These are phyloP conservation scores for Magnolia sinica DNA, from an alignment of 164 flowering plant species.

Conservation along the genomic window DNA sequence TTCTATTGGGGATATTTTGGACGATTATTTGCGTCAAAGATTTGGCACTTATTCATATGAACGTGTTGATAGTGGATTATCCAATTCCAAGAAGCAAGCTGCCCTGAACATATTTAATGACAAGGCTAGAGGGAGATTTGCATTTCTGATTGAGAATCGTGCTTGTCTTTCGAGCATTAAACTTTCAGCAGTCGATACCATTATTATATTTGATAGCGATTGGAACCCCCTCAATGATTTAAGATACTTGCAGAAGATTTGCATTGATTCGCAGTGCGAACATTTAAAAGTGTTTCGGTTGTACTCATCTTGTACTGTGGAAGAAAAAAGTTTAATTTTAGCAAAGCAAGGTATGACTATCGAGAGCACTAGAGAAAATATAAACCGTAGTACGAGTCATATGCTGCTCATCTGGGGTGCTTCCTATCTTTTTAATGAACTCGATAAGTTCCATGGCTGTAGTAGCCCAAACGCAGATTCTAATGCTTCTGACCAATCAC, in stretches of 20 bases:
- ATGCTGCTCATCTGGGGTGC: constrained; percentile 82
- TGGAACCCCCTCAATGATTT: constrained; percentile 81
- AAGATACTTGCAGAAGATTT: constrained; percentile 58
- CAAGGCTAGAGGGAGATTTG: constrained; percentile 57
- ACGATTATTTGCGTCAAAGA: constrained; percentile 68
- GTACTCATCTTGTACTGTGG: constrained; percentile 72
- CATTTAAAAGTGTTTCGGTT: constrained; percentile 68
- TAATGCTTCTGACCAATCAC: constrained; percentile 25
- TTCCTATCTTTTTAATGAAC: constrained; percentile 43
- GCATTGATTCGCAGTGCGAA: constrained; percentile 50
- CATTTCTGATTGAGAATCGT: constrained; percentile 70
- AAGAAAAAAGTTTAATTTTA: constrained; percentile 62
- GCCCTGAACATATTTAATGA: constrained; percentile 66
- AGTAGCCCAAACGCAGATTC: constrained; percentile 10
- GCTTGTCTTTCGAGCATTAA: constrained; percentile 78
- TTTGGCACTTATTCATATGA: constrained; percentile 82
- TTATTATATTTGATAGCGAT: constrained; percentile 71
- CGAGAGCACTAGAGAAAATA: constrained; percentile 40
- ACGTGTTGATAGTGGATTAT: constrained; percentile 53
- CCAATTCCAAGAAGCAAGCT: constrained; percentile 48
- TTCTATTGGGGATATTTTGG: constrained; percentile 65
- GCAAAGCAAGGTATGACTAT: constrained; percentile 43
- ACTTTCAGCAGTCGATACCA: constrained; percentile 56
- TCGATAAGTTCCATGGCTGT: constrained; percentile 56
- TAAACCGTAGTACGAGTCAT: constrained; percentile 36